Base-by-base conservation (phyloP, 129 eudicot species). In the Chrysanthemum seticuspe region DNA sequence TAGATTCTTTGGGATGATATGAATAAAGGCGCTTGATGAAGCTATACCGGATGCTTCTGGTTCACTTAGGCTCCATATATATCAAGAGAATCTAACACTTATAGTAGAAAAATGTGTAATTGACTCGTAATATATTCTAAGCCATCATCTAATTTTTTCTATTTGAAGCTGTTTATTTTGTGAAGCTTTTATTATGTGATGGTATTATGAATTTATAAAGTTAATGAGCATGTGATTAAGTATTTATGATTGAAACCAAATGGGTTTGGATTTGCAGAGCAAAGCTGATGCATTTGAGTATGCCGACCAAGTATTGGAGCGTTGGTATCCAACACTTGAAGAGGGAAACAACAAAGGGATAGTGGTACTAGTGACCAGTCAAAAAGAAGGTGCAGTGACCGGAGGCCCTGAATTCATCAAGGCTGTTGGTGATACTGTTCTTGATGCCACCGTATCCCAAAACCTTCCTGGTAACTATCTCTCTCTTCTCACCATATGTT, bases 201-300 rank as follows among this genome's bases (percentile, higher is more conserved):
- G 55, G 44, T 15, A 53, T 10, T 16, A 54, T 36, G 5, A 52
- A 74, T 75, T 7, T 10, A 40, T 75, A 7, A 44, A 55, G 36
- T 44, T 2, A 67, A 45, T 16, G 16, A n/a, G 40, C 3, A 7
- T 13, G 36, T 31, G 0, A 12, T 47, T 57, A 56, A 58, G 44
- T 10, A 16, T 18, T 69, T 25, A 62, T n/a, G 11, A 62, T 4
- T 62, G 6, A 5, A 36, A 36, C 7, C 8, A 36, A 36, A 36
- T 36, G 47, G 9, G 47, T 40, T 40, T 40, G 47, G 47, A 40
- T 6, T 75, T 18, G 21, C 75, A 95, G 99, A 95, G 99, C 88
- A 95, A 95, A 85, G 99, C 99, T 18, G 99, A 95, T 83, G 99
- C 97, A 5, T 95, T 95, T 78, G 99, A 95, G 90, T 95, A 87